Evolutionary conservation across 129 eudicot genomes (phyloP).

Genomic region (Oenanthe sinensis): DNA sequence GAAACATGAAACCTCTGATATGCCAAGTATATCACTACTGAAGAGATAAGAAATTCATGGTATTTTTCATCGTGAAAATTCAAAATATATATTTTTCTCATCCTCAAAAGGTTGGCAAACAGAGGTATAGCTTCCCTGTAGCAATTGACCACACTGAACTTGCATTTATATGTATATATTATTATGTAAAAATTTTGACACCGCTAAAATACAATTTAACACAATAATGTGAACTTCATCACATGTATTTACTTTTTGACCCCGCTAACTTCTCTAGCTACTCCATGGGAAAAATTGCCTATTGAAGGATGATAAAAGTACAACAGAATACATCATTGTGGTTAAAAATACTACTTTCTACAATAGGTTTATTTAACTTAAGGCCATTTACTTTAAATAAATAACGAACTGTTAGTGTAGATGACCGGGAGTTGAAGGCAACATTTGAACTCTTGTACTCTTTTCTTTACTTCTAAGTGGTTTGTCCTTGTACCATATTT

Average conservation of each 20-base stretch:
- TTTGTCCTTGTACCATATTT: not conserved
- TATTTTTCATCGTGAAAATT: not conserved
- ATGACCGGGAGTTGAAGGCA: no score
- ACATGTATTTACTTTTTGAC: no score
- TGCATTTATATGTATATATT: no score
- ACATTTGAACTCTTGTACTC: not conserved
- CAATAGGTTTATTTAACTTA: not conserved
- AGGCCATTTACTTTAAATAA: not conserved
- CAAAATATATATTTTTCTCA: not conserved
- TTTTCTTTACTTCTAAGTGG: not conserved
- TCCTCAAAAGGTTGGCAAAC: not conserved
- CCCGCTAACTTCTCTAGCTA: no score
- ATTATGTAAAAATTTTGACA: no score
- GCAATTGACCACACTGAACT: not conserved
- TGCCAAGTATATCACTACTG: not conserved
- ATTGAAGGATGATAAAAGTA: not conserved
- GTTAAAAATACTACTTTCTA: not conserved
- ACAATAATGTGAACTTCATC: no score
- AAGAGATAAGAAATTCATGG: not conserved
- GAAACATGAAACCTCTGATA: not conserved
- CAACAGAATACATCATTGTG: not conserved
- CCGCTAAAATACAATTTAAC: no score
- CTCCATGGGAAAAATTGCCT: no score
- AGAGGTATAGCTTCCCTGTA: not conserved
- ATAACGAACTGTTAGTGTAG: not conserved